A percentile compares a stretch with the other conserved stretches of the same genome.
Evolutionary conservation across 768 basidiomycete genomes (phyloP).

Genomic region (Boletus bicolor): DNA sequence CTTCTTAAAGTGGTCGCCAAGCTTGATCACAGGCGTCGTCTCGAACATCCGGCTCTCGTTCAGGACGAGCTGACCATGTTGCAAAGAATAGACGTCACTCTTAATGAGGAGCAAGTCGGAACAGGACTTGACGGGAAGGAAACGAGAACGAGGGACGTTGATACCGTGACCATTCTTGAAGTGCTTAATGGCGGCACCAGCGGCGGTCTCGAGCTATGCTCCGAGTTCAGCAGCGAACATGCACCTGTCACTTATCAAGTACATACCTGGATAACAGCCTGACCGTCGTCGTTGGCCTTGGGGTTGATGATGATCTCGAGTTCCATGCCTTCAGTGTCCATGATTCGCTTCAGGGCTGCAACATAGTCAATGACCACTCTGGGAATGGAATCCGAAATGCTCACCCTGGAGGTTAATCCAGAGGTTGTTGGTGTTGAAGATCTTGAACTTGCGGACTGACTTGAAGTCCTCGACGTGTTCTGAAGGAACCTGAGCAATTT

Average conservation of each 20-base stretch:
- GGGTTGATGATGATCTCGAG: conserved; percentile 81
- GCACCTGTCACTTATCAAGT: background rate
- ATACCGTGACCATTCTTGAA: conserved; percentile 64
- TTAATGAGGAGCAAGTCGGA: conserved; percentile 67
- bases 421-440: conserved; percentile 73
- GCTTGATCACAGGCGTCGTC: conserved; percentile 70
- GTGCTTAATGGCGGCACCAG: conserved; percentile 74
- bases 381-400: conserved; percentile 1
- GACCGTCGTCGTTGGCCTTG: conserved; percentile 66
- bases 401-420: conserved; percentile 52
- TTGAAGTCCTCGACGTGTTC: conserved; percentile 77
- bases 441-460: conserved; percentile 74
- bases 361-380: background rate
- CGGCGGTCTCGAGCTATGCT: conserved; percentile 64
- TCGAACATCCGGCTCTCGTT: conserved; percentile 56
- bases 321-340: conserved; percentile 64
- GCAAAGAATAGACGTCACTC: conserved; percentile 64
- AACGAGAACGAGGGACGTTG: conserved; percentile 70
- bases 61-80: conserved; percentile 67
- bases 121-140: conserved; percentile 65
- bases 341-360: conserved; percentile 67
- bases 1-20: conserved; percentile 78
- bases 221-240: background rate
- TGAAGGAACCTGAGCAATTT: conserved; percentile 71
- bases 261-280: conserved; percentile 61